Percentiles rank a stretch among this genome's conserved stretches.
These are phyloP conservation scores for Ballota nigra DNA, from an alignment of 257 asterid species.

Conservation along the genomic window DNA sequence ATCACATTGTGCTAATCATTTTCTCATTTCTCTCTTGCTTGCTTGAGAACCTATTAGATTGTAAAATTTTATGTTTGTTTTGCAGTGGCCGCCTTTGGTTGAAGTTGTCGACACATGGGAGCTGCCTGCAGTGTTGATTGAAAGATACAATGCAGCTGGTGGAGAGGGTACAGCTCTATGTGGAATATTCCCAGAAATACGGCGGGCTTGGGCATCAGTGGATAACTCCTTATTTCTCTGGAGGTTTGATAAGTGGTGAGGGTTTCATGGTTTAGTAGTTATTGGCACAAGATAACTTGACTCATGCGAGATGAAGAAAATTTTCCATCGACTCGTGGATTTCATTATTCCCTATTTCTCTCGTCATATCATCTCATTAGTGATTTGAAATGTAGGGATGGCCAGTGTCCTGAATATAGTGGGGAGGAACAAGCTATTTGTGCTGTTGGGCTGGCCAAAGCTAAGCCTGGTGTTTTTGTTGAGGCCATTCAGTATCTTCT, in stretches of 20 bases:
- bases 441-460: conserved; percentile 85
- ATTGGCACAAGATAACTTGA: not conserved
- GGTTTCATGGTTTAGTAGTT: not conserved
- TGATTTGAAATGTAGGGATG: conserved; percentile 62
- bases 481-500: conserved; percentile 92
- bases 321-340: conserved; percentile 11
- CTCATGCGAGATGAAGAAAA: conserved; percentile 13
- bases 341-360: conserved; percentile 1
- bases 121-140: conserved; percentile 85
- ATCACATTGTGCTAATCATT: not conserved
- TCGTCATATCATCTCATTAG: conserved; percentile 4
- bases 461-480: conserved; percentile 81
- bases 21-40: not conserved
- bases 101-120: conserved; percentile 96
- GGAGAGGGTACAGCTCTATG: conserved; percentile 98
- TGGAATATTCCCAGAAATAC: conserved; percentile 94
- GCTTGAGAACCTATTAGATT: conserved; percentile 4
- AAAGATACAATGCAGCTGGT: conserved; percentile 86
- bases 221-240: conserved; percentile 89
- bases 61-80: conserved; percentile 20
- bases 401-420: conserved; percentile 85
- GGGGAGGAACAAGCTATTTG: conserved; percentile 97
- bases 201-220: conserved; percentile 98
- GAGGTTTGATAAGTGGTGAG: conserved; percentile 97
- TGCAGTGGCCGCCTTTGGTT: conserved; percentile 95